These are phyloP conservation scores for Phaffomyces thermotolerans DNA, from an alignment of 805 yeast genomes.

Conservation along the genomic window DNA sequence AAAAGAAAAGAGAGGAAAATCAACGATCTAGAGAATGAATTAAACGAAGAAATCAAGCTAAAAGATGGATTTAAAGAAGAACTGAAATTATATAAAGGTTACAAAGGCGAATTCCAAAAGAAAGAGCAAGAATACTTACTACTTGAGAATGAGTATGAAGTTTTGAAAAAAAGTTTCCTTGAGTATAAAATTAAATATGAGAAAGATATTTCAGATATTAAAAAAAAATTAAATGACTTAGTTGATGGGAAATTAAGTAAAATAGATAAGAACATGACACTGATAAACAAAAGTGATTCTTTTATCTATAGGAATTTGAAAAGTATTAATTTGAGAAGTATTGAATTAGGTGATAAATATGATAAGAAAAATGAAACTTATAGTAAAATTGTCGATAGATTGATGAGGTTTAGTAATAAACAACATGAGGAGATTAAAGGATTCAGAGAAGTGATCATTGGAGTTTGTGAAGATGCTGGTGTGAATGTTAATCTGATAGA, in stretches of 20 bases:
- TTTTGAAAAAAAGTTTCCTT: slow-evolving; percentile 42
- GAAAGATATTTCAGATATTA: slow-evolving; percentile 34
- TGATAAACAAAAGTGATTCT: slow-evolving; percentile 38
- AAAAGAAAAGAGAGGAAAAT: slow-evolving; percentile 66
- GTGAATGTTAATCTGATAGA: background rate
- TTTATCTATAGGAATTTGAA: slow-evolving; percentile 44
- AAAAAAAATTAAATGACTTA: slow-evolving; percentile 30
- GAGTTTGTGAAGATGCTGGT: slow-evolving; percentile 22
- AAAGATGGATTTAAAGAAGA: slow-evolving; percentile 42
- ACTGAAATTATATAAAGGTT: slow-evolving; percentile 41
- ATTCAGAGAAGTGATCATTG: slow-evolving; percentile 36
- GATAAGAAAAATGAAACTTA: slow-evolving; percentile 39
- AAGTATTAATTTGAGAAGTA: slow-evolving; percentile 38
- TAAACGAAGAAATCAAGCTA: slow-evolving; percentile 38
- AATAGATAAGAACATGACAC: slow-evolving; percentile 29
- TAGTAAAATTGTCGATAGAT: slow-evolving; percentile 33
- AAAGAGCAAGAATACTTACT: slow-evolving; percentile 44
- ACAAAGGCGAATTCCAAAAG: slow-evolving; percentile 42
- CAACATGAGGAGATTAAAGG: slow-evolving; percentile 44
- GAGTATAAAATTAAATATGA: slow-evolving; percentile 45
- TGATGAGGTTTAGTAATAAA: slow-evolving; percentile 37
- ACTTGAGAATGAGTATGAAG: slow-evolving; percentile 55
- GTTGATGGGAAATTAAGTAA: slow-evolving; percentile 30
- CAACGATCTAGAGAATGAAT: slow-evolving; percentile 54
- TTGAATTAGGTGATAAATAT: slow-evolving; percentile 43